Evolutionary conservation across 768 basidiomycete species (phyloP), one percentile per base, ranked within the genome.

Genomic region (Lactarius sanguifluus): DNA sequence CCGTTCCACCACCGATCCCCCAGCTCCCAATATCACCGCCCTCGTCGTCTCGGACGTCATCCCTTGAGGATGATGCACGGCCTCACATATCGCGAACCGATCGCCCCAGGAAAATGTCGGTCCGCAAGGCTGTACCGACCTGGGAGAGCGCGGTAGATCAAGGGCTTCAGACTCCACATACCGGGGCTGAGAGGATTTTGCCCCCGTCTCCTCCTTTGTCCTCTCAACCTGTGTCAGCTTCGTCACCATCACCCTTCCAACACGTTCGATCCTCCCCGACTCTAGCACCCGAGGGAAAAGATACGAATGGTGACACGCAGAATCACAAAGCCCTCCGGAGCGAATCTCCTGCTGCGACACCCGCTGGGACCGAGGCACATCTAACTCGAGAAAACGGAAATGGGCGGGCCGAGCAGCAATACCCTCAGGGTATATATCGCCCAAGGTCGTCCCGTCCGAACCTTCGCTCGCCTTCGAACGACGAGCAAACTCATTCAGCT

Each of bases 71-170:
- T 16, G 71, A 72, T n/a, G 18, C 54, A 15, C 47, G 36, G 32
- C 23, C 59, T 30, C 67, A 50, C 28, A 36, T n/a, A 9, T 60
- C 55, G 8, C 47, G 47, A 16, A 43, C 10, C 54, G 65, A 62
- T n/a, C 76, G 72, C 64, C 71, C 73, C 20, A 75, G 76, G 60
- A 72, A 72, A 52, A 59, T 71, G 64, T 76, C 76, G 16, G 62
- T 70, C 41, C 76, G 79, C 25, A 76, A 71, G 41, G 72, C 72
- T 9, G 70, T 71, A 30, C 71, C 76, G 25, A 65, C 71, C 8
- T 76, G 76, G 76, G 76, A 75, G 57, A 66, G 61, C 36, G 56
- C 68, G 16, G 66, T 50, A 38, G 57, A 71, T 12, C 67, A 71
- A n/a, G 61, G 34, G 25, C 45, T 7, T 34, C 57, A 56, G 13